Base-by-base conservation (phyloP, 768 basidiomycete species). In the Serendipita indica region DNA sequence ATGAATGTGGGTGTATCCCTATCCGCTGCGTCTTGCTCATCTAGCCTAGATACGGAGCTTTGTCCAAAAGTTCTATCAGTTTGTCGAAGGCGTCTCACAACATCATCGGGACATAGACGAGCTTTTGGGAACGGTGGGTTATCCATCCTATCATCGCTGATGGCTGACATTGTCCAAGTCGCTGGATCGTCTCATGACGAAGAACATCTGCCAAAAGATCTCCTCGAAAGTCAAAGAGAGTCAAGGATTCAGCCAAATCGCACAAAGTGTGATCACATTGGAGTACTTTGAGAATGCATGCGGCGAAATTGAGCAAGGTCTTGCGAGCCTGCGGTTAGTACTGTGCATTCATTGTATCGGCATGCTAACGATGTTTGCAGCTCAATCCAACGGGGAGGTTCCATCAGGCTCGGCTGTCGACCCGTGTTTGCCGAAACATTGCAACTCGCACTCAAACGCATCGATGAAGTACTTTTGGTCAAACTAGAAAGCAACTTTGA, bases 401-500 rank as follows among this genome's bases (percentile, higher is more conserved):
- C 82, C 7, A 86, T 96, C 62, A 79, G 78, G 58, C 77, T 92
- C 12, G 75, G 73, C 16, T 37, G 49, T 35, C 80, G 80, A 25
- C 74, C 73, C 16, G 69, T 71, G 1, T 93, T 98, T 67, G 75
- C 79, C 54, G 67, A 74, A 16, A 84, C 88, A 1, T 76, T 91
- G 35, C 72, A 77, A 7, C 77, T 77, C 39, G 86, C 92, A 6
- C 76, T 83, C 46, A 73, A 75, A 32, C 84, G 90, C 3, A 87
- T 98, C 63, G 82, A 84, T 16, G 75, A 76, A 10, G 77, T 94
- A 41, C 93, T 98, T 65, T 79, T 82, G 5, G 86, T 86, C 20
- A 98, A 99, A 68, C 81, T 98, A 4, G 89, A 94, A 66, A 88
- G 91, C 64, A 94, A 94, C 73, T 94, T 96, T 68, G 96, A 90